A percentile compares a stretch with the other conserved stretches of the same genome.
phyloP scores from a whole-genome alignment of 139 green algal genomes.

The Chlorella sp. region DNA sequence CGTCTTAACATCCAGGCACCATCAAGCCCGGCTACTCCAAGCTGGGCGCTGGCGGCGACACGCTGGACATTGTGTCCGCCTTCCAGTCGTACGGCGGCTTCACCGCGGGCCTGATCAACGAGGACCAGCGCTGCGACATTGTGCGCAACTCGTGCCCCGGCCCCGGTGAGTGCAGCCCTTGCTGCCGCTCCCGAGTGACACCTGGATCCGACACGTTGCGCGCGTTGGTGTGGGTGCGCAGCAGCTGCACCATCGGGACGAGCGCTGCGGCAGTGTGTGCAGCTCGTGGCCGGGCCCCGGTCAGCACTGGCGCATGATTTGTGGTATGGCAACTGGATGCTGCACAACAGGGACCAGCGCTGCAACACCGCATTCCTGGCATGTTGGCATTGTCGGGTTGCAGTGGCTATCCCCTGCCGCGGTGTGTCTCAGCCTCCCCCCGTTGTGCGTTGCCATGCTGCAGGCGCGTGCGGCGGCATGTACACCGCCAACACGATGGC shows the following conservation, averaged over 20 bases:
- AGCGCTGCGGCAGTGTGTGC: too few relatives aligned
- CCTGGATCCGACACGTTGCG: too few relatives aligned
- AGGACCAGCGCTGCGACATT: constrained; percentile 89
- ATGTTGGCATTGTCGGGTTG: too few relatives aligned
- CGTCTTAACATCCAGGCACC: constrained; percentile 66
- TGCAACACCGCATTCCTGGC: too few relatives aligned
- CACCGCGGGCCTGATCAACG: constrained; percentile 81
- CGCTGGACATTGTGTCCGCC: constrained; percentile 95
- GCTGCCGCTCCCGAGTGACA: too few relatives aligned
- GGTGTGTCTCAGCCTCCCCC: neutral
- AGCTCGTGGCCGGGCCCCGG: too few relatives aligned
- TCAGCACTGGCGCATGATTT: too few relatives aligned
- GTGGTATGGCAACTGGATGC: too few relatives aligned
- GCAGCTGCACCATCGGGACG: too few relatives aligned
- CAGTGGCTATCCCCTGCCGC: too few relatives aligned
- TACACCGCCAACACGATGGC: constrained; percentile 99
- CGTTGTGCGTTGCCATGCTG: neutral
- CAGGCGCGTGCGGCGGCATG: constrained; percentile 85
- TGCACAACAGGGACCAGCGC: too few relatives aligned
- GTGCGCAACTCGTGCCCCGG: constrained; percentile 93
- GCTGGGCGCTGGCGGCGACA: constrained; percentile 45
- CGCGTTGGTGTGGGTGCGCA: too few relatives aligned
- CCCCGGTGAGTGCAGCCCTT: constrained; percentile 74
- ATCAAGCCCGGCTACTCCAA: constrained; percentile 86
- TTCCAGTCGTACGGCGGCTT: constrained; percentile 96